Conservation (phyloP, 2,329 filamentous ascomycete species). For the Lasiodiplodia gonubiensis region DNA sequence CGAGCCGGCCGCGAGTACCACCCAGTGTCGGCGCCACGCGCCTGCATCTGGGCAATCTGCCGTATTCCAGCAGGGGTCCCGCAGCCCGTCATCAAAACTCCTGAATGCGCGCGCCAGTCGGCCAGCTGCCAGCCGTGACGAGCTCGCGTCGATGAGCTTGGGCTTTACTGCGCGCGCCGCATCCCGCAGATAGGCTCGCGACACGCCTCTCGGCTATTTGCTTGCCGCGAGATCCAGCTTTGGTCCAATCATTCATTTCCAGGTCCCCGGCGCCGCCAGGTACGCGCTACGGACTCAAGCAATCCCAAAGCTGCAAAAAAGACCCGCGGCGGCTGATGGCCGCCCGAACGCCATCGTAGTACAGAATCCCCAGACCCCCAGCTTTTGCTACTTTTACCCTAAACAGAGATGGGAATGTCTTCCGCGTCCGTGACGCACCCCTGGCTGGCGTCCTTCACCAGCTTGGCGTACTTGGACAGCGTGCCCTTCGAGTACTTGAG, state of each 20-base stretch:
- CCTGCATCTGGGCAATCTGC: slow-evolving; percentile 28
- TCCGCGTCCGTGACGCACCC: slow-evolving; percentile 63
- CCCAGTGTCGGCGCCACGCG: slow-evolving; percentile 18
- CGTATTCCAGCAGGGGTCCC: slow-evolving; percentile 22
- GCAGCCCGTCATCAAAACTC: slow-evolving; percentile 25
- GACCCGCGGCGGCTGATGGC: slow-evolving; percentile 5
- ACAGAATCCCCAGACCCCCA: slow-evolving; percentile 19
- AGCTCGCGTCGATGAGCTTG: slow-evolving; percentile 20
- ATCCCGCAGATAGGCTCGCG: slow-evolving; percentile 24
- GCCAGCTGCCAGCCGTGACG: slow-evolving; percentile 2
- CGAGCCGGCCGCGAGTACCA: slow-evolving; percentile 15
- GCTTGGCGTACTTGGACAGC: slow-evolving; percentile 63
- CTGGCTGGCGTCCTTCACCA: slow-evolving; percentile 63
- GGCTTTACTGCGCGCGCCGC: slow-evolving; percentile 14
- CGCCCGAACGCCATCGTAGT: slow-evolving; percentile 23
- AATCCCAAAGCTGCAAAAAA: slow-evolving; percentile 5
- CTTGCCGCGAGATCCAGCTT: slow-evolving; percentile 21
- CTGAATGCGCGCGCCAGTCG: slow-evolving; percentile 24
- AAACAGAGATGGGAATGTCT: slow-evolving; percentile 15
- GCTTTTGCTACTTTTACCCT: slow-evolving; percentile 11
- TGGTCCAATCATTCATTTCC: slow-evolving; percentile 28
- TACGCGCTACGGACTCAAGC: slow-evolving; percentile 6
- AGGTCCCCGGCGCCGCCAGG: slow-evolving; percentile 23
- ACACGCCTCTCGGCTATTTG: slow-evolving; percentile 24
- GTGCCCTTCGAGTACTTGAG: slow-evolving; percentile 65